phyloP scores from a whole-genome alignment of 2,329 filamentous ascomycete species.

The Claviceps cyperi region DNA sequence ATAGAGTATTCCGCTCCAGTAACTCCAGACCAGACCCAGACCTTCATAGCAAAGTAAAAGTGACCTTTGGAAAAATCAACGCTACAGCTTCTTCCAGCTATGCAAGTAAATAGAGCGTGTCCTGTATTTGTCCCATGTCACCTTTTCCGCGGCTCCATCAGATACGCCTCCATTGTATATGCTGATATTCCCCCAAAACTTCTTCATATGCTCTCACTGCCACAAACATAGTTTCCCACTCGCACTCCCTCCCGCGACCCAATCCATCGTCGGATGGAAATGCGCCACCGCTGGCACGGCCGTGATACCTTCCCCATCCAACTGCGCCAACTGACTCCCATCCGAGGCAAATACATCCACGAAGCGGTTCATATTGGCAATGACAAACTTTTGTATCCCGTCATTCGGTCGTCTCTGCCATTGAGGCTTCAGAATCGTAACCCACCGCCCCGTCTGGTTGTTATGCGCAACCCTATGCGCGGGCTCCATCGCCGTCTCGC shows the following conservation, averaged over 20 bases:
- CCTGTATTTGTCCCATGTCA: too few species aligned
- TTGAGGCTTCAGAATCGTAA: constrained; percentile 67
- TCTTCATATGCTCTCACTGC: constrained; percentile 37
- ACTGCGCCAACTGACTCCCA: constrained; percentile 76
- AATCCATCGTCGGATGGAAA: constrained; percentile 76
- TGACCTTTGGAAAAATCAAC: neutral
- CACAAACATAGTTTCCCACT: constrained; percentile 89
- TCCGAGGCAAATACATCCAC: constrained; percentile 76
- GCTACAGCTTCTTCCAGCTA: neutral
- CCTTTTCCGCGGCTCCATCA: too few species aligned
- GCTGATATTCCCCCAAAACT: too few species aligned
- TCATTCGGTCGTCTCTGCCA: constrained; percentile 76
- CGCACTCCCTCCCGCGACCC: constrained; percentile 83
- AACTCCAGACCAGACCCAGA: too few species aligned
- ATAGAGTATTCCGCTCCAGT: too few species aligned
- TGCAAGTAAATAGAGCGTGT: neutral
- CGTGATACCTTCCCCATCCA: constrained; percentile 80
- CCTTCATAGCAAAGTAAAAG: too few species aligned
- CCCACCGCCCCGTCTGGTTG: constrained; percentile 91
- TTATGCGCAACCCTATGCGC: constrained; percentile 63
- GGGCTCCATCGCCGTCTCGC: constrained; percentile 52
- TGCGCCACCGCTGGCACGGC: constrained; percentile 87
- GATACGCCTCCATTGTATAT: neutral
- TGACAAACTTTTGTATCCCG: constrained; percentile 72
- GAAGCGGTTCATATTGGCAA: constrained; percentile 96